These are phyloP conservation scores for Sclerospora graminicola DNA, from an alignment of 352 stramenopile genomes.

Conservation along the genomic window DNA sequence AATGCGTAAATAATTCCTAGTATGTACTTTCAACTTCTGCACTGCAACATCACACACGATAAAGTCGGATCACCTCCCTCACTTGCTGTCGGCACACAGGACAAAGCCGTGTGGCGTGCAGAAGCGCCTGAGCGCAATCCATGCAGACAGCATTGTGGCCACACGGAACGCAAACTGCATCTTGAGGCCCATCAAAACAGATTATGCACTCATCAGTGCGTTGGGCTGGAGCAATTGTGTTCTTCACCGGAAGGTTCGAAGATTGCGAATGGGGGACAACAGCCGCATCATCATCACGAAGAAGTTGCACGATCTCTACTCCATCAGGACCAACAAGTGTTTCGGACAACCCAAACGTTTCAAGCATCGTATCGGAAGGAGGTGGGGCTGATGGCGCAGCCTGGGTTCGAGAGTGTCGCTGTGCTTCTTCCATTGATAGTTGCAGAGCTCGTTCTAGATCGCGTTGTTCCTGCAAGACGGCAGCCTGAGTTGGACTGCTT, in stretches of 20 bases:
- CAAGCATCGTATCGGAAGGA: constrained; percentile 26
- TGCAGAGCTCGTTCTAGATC: constrained; percentile 47
- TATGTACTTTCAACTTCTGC: neutral
- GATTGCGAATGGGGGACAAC: constrained; percentile 6
- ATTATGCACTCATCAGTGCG: constrained; percentile 56
- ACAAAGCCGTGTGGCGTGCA: constrained; percentile 50
- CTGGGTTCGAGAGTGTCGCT: constrained; percentile 14
- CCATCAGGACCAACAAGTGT: constrained; percentile 48
- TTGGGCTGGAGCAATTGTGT: neutral
- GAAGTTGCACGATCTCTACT: constrained; percentile 71
- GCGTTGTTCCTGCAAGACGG: constrained; percentile 39
- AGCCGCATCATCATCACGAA: constrained; percentile 19
- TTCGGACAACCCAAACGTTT: constrained; percentile 28
- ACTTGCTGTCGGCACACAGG: constrained; percentile 68
- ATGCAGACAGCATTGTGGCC: constrained; percentile 84
- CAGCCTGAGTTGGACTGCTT: constrained; percentile 8
- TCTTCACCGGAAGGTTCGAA: too few species aligned
- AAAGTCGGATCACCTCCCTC: constrained; percentile 70
- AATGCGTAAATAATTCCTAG: neutral
- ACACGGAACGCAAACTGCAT: constrained; percentile 71
- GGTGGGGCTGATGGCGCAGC: constrained; percentile 17
- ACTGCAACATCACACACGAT: constrained; percentile 35
- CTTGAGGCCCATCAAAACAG: constrained; percentile 71
- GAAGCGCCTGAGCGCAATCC: constrained; percentile 56
- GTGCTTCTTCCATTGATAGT: constrained; percentile 47